Evolutionary conservation across 345 rosid genomes (phyloP).

Genomic region (Eucalyptus regnans): DNA sequence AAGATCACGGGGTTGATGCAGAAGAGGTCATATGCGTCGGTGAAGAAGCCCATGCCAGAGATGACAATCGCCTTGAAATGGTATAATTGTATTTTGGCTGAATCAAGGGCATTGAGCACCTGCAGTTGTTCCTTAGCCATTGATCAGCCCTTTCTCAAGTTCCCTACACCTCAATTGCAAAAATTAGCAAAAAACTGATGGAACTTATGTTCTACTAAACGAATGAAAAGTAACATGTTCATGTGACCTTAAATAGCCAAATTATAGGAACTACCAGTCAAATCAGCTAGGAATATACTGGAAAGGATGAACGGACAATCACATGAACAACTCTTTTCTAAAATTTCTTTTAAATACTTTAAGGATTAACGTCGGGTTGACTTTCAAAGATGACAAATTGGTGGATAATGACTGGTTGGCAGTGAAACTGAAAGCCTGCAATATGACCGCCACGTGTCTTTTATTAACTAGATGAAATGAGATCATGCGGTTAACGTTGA

Average conservation of each 20-base stretch:
- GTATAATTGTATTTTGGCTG: slow-evolving; percentile 32
- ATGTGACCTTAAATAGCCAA: neutral
- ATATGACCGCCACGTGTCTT: neutral
- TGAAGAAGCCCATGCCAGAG: slow-evolving; percentile 62
- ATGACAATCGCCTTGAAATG: slow-evolving; percentile 51
- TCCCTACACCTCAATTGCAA: neutral
- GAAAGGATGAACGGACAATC: neutral
- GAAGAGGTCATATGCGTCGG: slow-evolving; percentile 55
- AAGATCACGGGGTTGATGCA: slow-evolving; percentile 33
- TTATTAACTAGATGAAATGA: neutral
- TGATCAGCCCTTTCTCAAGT: neutral
- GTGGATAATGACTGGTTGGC: neutral
- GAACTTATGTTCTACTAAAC: neutral
- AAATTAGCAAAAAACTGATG: neutral
- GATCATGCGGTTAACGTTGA: neutral
- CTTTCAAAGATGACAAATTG: neutral
- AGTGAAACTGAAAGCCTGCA: neutral
- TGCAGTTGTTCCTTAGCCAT: neutral
- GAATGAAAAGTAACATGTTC: neutral
- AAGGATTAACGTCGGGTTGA: neutral
- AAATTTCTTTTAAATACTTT: neutral
- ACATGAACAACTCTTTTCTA: neutral
- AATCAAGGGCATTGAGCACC: slow-evolving; percentile 39
- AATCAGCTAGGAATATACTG: neutral
- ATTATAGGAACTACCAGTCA: neutral